These are phyloP conservation scores for Grosmannia penicillata DNA, from an alignment of 2,329 filamentous ascomycete species.

Conservation along the genomic window DNA sequence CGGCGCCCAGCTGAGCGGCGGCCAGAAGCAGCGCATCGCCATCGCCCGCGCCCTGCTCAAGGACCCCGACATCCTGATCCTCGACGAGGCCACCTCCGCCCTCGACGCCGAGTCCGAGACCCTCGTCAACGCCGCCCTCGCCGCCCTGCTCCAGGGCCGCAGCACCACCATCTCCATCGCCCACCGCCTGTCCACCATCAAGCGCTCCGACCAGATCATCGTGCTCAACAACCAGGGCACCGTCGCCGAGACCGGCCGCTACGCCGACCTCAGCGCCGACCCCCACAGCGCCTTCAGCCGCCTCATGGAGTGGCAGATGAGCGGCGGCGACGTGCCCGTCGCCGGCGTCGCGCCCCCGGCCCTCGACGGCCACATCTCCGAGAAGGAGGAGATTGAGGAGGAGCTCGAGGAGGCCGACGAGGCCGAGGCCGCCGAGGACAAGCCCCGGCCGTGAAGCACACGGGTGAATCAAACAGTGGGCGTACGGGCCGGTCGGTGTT, in stretches of 20 bases:
- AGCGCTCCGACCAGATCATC: conserved; percentile 87
- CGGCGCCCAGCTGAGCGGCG: conserved; percentile 85
- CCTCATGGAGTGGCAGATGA: conserved; percentile 99
- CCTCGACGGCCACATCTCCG: conserved; percentile 27
- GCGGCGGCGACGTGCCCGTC: conserved; percentile 52
- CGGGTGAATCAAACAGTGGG: too few relatives aligned
- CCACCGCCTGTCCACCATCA: conserved; percentile 90
- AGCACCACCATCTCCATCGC: conserved; percentile 98
- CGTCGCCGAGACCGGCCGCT: conserved; percentile 84
- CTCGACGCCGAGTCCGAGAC: conserved; percentile 95
- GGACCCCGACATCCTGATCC: conserved; percentile 87
- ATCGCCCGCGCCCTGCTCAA: conserved; percentile 92
- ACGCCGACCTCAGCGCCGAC: conserved; percentile 57
- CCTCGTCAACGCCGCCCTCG: conserved; percentile 81
- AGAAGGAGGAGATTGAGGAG: conserved; percentile 36
- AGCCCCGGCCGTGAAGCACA: too few relatives aligned
- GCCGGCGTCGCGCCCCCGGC: conserved; percentile 14
- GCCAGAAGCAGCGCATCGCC: conserved; percentile 94
- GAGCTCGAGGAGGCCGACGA: conserved; percentile 27
- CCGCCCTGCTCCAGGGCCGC: conserved; percentile 63
- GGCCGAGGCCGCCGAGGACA: conserved; percentile 14
- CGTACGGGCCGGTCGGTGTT: too few relatives aligned
- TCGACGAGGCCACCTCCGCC: conserved; percentile 92
- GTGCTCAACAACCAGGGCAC: conserved; percentile 75
- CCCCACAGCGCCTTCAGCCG: conserved; percentile 76